Conservation (phyloP, 768 basidiomycete species). For the Russula lepida region DNA sequence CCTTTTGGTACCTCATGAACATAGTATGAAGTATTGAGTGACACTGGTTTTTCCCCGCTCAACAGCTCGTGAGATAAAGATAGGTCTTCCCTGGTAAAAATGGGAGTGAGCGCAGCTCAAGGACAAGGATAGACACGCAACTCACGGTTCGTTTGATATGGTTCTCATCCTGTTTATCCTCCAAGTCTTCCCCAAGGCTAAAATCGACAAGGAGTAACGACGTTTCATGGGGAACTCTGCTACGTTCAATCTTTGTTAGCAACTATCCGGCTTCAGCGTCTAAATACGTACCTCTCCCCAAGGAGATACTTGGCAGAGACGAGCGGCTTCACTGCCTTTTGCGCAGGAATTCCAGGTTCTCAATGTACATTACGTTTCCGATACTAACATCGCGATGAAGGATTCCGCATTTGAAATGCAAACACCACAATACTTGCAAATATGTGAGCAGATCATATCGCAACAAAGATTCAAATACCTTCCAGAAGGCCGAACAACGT, state of each 20-base stretch:
- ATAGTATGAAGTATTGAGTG: background rate
- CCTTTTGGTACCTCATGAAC: background rate
- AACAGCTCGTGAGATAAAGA: background rate
- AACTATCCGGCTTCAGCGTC: no score
- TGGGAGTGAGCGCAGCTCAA: no score
- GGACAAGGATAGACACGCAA: background rate
- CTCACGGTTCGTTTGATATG: background rate
- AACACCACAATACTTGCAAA: no score
- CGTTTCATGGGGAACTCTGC: background rate
- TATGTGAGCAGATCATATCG: background rate
- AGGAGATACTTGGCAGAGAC: background rate
- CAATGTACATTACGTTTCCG: no score
- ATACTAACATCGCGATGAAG: no score
- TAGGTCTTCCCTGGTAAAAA: no score
- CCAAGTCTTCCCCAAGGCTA: no score
- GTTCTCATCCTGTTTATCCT: no score
- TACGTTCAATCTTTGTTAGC: background rate
- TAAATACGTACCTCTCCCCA: background rate
- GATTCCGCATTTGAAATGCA: no score
- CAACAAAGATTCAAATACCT: slow-evolving; percentile 5
- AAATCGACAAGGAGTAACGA: background rate
- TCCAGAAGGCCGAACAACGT: slow-evolving; percentile 1
- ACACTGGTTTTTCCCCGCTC: background rate
- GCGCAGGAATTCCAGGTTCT: no score
- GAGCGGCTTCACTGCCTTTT: background rate